These are phyloP conservation scores for Clarireedia hainanense DNA, from an alignment of 2,329 filamentous ascomycete species.

Conservation along the genomic window DNA sequence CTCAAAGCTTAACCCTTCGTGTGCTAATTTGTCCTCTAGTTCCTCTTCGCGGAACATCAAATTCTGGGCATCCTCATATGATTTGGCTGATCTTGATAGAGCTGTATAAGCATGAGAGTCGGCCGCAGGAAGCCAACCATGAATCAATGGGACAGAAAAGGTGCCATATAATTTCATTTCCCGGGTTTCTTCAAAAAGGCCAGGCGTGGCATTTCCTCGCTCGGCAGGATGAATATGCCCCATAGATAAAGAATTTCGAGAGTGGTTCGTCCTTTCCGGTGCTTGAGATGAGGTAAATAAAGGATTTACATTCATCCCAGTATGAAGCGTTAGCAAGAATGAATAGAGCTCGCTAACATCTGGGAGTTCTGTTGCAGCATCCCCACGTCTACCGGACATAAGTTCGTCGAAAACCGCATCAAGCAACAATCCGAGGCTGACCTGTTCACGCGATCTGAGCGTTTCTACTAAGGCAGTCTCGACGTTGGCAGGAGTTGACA, in stretches of 20 bases:
- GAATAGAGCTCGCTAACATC: constrained; percentile 83
- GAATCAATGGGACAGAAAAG: constrained; percentile 81
- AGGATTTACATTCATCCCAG: constrained; percentile 97
- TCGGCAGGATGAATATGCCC: constrained; percentile 44
- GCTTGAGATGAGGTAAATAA: constrained; percentile 58
- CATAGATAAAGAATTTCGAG: constrained; percentile 40
- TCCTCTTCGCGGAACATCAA: constrained; percentile 85
- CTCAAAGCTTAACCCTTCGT: constrained; percentile 53
- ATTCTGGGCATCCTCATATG: constrained; percentile 88
- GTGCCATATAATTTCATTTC: constrained; percentile 90
- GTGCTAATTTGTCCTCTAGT: constrained; percentile 68
- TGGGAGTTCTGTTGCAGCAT: constrained; percentile 56
- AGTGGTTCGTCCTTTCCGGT: constrained; percentile 29
- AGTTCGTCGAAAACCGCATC: constrained; percentile 91
- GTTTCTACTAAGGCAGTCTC: constrained; percentile 71
- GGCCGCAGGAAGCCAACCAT: constrained; percentile 79
- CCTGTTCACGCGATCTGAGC: constrained; percentile 72
- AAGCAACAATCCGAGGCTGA: constrained; percentile 76
- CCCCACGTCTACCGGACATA: constrained; percentile 65
- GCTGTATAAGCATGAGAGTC: constrained; percentile 60
- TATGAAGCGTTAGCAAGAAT: constrained; percentile 83
- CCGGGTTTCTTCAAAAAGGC: constrained; percentile 76
- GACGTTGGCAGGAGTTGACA: constrained; percentile 64
- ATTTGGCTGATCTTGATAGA: constrained; percentile 66
- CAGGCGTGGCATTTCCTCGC: constrained; percentile 45